phyloP scores from a whole-genome alignment of 2,329 filamentous ascomycete species.

The Phaeosphaeria sp. region DNA sequence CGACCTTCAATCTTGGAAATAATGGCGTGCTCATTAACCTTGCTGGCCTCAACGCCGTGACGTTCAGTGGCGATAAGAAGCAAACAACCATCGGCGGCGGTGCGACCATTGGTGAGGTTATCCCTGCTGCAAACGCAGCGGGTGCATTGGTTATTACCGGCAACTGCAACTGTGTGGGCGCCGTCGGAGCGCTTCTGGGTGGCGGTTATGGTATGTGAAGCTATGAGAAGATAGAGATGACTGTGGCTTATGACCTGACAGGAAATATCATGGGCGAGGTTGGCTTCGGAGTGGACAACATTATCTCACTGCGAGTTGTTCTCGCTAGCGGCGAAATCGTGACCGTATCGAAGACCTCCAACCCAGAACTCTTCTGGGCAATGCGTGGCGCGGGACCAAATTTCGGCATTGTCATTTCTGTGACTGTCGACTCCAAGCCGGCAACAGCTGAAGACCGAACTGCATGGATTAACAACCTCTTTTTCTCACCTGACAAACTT shows the following conservation, averaged over 20 bases:
- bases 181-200: conserved; percentile 46
- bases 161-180: conserved; percentile 43
- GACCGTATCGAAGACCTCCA: conserved; percentile 30
- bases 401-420: conserved; percentile 45
- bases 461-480: conserved; percentile 33
- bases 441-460: conserved; percentile 26
- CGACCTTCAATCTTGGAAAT: conserved; percentile 27
- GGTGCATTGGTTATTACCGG: conserved; percentile 35
- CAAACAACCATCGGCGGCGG: conserved; percentile 36
- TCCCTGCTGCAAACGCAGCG: conserved; percentile 48
- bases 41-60: conserved; percentile 30
- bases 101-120: conserved; percentile 45
- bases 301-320: conserved; percentile 41
- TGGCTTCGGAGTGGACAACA: conserved; percentile 62
- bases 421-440: conserved; percentile 47
- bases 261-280: conserved; percentile 60
- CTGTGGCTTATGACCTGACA: conserved; percentile 3
- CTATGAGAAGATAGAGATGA: too few relatives aligned
- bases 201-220: conserved; percentile 59
- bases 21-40: conserved; percentile 41
- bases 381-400: conserved; percentile 46
- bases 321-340: conserved; percentile 37
- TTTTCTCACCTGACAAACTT: conserved; percentile 35
- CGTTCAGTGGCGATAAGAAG: conserved; percentile 30
- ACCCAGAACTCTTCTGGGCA: conserved; percentile 46